Base-by-base conservation (phyloP, 2,329 filamentous ascomycete genomes). In the Tothia fuscella region DNA sequence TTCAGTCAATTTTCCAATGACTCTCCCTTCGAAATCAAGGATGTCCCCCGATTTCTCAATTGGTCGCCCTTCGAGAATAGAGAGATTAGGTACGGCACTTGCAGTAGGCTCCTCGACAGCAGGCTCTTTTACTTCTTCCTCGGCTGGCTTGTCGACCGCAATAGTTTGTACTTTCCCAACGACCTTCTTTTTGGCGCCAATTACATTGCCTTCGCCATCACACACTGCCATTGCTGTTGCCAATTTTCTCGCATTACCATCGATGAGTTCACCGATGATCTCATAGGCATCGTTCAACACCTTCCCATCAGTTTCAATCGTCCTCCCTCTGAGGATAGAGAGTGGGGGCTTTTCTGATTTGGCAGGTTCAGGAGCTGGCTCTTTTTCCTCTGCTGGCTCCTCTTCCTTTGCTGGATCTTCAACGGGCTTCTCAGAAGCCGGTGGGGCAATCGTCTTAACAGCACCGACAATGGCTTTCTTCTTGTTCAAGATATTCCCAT, bases 401-500 rank as follows among this genome's bases (percentile, higher is more conserved):
- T 40, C 30, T 30, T 41, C 29, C 6, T 16, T 14, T 24, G n/a
- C n/a, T 16, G 38, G 4, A n/a, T 41, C 38, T 10, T 29, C 39
- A 7, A 16, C 17, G 14, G 39, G 20, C 17, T 19, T 20, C 20
- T 34, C 31, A 12, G 31, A 34, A n/a, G 19, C 9, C 10, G 16
- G 19, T 48, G 66, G 63, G 6, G 67, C 64, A 3, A 71, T 59
- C 16, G 68, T 64, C 49, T 72, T 64, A 47, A 77, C 72, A 48
- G 70, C 71, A 29, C 76, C 77, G 47, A 80, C 67, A 47, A 80
- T 65, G 31, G 77, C 75, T 31, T 76, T 76, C 33, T 74, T 70
- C 54, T 68, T 74, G 54, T 78, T 75, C 51, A 78, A 65, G 43
- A 80, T 72, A 51, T 80, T 76, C 16, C 76, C 76, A 56, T 78